phyloP scores from a whole-genome alignment of 1,139 yeast genomes.

The Chernovozyma sophiae-reginae region DNA sequence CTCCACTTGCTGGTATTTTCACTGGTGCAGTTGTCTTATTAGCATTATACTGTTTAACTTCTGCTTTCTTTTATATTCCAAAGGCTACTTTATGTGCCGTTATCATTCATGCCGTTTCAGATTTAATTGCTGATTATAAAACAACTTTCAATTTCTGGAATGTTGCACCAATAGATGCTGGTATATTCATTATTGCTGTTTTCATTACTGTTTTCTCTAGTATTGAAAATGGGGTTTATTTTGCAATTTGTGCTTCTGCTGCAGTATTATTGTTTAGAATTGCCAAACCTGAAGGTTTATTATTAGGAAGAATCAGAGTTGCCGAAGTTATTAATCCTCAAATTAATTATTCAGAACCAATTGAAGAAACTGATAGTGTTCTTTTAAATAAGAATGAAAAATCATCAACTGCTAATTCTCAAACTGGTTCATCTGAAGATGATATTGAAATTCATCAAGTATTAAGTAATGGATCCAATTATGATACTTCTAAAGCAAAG shows the following conservation, averaged over 20 bases:
- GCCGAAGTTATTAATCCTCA: slow-evolving; percentile 66
- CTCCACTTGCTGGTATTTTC: slow-evolving; percentile 89
- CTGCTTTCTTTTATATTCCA: slow-evolving; percentile 84
- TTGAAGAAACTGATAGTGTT: slow-evolving; percentile 42
- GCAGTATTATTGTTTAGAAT: slow-evolving; percentile 70
- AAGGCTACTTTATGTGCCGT: slow-evolving; percentile 84
- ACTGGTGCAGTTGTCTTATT: slow-evolving; percentile 86
- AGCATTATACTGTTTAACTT: slow-evolving; percentile 80
- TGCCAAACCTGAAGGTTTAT: slow-evolving; percentile 78
- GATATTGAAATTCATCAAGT: slow-evolving; percentile 38
- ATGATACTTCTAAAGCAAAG: slow-evolving; percentile 18
- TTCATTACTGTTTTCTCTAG: slow-evolving; percentile 75
- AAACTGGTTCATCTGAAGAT: slow-evolving; percentile 11
- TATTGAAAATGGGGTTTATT: slow-evolving; percentile 87
- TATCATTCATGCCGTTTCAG: slow-evolving; percentile 93
- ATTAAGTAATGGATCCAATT: slow-evolving; percentile 25
- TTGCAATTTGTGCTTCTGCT: slow-evolving; percentile 80
- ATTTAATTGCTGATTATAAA: slow-evolving; percentile 70
- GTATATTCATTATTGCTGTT: slow-evolving; percentile 73
- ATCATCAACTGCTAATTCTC: slow-evolving; percentile 8
- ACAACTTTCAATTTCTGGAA: slow-evolving; percentile 74
- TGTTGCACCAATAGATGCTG: slow-evolving; percentile 70
- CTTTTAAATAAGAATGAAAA: slow-evolving; percentile 14
- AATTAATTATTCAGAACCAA: slow-evolving; percentile 19
- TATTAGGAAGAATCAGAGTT: slow-evolving; percentile 72